Evolutionary conservation across 257 asterid genomes (phyloP).

Genomic region (Jaltomata sinuosa): DNA sequence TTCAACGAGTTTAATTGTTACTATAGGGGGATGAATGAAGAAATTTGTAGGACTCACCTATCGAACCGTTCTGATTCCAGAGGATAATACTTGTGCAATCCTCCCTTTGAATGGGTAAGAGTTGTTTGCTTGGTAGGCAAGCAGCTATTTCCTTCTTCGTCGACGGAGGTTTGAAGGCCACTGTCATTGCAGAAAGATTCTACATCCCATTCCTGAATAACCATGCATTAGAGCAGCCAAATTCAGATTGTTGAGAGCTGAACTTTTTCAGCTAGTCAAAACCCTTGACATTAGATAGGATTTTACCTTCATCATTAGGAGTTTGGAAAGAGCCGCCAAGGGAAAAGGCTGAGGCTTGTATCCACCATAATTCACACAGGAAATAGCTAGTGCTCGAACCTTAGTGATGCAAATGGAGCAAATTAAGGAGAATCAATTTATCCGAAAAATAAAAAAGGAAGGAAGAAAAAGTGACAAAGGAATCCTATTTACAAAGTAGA

Average conservation of each 20-base stretch:
- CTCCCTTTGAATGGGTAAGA: conserved; percentile 32
- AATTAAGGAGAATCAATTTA: background rate
- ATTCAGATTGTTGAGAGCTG: background rate
- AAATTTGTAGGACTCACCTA: conserved; percentile 28
- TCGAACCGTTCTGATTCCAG: conserved; percentile 50
- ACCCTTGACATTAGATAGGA: background rate
- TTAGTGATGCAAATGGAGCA: conserved; percentile 7
- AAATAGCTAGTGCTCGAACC: conserved; percentile 71
- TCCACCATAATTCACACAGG: conserved; percentile 62
- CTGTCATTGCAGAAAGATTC: conserved; percentile 67
- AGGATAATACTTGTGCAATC: conserved; percentile 38
- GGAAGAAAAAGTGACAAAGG: background rate
- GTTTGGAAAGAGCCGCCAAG: conserved; percentile 51
- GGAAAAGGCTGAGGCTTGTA: conserved; percentile 92
- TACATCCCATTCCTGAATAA: conserved; percentile 60
- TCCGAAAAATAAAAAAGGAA: background rate
- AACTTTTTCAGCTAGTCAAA: background rate
- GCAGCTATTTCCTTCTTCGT: conserved; percentile 45
- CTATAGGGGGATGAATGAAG: background rate
- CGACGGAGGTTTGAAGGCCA: conserved; percentile 47
- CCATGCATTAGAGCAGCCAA: conserved; percentile 8
- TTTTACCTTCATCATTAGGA: conserved; percentile 66
- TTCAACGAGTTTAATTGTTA: background rate
- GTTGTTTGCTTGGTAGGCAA: conserved; percentile 50
- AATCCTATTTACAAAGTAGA: background rate